Evolutionary conservation across 2,329 filamentous ascomycete genomes (phyloP).

Genomic region (Hypomyces perniciosus): DNA sequence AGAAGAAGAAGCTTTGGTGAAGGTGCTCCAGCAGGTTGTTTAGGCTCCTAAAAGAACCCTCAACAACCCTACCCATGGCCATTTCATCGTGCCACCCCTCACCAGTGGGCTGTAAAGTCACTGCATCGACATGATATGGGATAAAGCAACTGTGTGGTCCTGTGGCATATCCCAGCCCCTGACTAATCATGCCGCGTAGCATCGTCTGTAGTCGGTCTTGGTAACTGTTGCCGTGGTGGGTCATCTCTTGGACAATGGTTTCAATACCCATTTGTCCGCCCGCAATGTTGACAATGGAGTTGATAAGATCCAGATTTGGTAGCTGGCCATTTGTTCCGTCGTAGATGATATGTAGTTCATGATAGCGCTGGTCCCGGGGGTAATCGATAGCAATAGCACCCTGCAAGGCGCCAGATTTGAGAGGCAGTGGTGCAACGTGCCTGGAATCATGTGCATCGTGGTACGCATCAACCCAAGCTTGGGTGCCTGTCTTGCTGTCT

Average conservation of each 20-base stretch:
- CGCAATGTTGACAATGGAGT: constrained; percentile 84
- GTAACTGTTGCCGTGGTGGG: constrained; percentile 75
- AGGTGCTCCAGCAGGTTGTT: constrained; percentile 96
- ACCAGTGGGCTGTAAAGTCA: constrained; percentile 85
- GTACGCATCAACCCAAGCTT: constrained; percentile 97
- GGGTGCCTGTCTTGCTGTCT: constrained; percentile 82
- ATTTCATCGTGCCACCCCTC: constrained; percentile 97
- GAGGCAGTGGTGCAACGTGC: constrained; percentile 66
- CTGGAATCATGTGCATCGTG: constrained; percentile 77
- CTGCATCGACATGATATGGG: constrained; percentile 93
- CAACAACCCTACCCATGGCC: constrained; percentile 82
- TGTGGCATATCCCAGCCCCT: constrained; percentile 81
- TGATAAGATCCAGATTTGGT: constrained; percentile 92
- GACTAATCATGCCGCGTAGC: constrained; percentile 85
- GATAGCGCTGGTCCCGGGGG: constrained; percentile 75
- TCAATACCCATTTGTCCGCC: constrained; percentile 87
- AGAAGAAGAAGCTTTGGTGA: constrained; percentile 99
- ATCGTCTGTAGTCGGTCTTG: constrained; percentile 78
- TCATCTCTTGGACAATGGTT: constrained; percentile 80
- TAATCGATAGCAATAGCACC: constrained; percentile 93
- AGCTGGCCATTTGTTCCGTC: constrained; percentile 94
- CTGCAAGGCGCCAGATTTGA: constrained; percentile 91
- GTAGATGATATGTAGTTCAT: constrained; percentile 85
- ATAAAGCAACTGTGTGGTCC: constrained; percentile 95
- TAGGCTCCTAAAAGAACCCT: constrained; percentile 85